A percentile compares a stretch with the other conserved stretches of the same genome.
Conservation (phyloP, 1,284 basidiomycete species). For the Lentinula novae-zelandiae region DNA sequence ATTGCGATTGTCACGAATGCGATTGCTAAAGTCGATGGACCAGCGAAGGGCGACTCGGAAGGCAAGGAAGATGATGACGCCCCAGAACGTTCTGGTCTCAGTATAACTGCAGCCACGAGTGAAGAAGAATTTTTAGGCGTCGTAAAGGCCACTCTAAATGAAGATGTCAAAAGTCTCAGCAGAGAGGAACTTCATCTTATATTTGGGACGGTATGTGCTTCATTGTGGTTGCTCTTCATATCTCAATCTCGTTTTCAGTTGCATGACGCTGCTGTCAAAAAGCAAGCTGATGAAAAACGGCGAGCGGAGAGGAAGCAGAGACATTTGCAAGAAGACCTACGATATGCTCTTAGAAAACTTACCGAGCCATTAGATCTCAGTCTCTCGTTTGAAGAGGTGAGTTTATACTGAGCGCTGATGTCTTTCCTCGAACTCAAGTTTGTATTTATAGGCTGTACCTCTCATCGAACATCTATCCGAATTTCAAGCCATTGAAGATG, state of each 20-base stretch:
- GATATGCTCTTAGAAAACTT: conserved; percentile 92
- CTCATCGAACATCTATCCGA: conserved; percentile 79
- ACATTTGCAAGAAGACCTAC: conserved; percentile 91
- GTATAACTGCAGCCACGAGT: conserved; percentile 52
- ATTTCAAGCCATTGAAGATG: conserved; percentile 80
- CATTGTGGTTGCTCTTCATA: background rate
- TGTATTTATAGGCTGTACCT: conserved; percentile 53
- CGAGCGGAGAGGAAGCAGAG: conserved; percentile 80
- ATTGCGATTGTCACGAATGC: conserved; percentile 61
- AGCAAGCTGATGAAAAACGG: conserved; percentile 76
- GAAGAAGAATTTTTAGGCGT: conserved; percentile 58
- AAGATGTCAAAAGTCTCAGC: conserved; percentile 42
- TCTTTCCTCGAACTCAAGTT: background rate
- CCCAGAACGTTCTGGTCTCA: conserved; percentile 37
- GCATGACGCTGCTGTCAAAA: conserved; percentile 65
- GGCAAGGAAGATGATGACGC: conserved; percentile 3
- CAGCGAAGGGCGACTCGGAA: background rate
- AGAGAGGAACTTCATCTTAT: conserved; percentile 58
- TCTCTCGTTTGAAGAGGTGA: conserved; percentile 74
- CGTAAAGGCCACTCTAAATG: conserved; percentile 50
- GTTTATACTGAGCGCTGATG: conserved; percentile 19
- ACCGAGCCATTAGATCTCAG: conserved; percentile 75
- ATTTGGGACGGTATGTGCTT: conserved; percentile 58
- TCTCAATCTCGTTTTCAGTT: conserved; percentile 43
- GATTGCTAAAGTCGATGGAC: conserved; percentile 45